Evolutionary conservation across 1,284 basidiomycete species (phyloP).

Genomic region (Agaricales sp.): DNA sequence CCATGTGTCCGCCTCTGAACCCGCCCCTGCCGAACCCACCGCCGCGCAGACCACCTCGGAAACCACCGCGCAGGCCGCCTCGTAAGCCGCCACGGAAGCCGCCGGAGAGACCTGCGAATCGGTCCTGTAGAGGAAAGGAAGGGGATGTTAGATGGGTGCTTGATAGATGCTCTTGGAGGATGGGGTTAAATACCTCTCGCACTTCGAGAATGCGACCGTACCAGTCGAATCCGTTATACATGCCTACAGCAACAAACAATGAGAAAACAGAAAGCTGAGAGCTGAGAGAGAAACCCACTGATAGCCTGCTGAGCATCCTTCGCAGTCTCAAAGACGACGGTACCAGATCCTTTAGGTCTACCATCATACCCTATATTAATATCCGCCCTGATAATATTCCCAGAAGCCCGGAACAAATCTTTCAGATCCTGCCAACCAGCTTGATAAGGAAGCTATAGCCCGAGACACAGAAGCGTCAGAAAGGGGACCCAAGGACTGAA

Average conservation of each 20-base stretch:
- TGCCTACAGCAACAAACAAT: constrained; percentile 36
- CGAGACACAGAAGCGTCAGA: constrained; percentile 26
- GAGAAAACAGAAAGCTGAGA: constrained; percentile 1
- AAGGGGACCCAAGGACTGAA: constrained; percentile 35
- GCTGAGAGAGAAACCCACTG: constrained; percentile 38
- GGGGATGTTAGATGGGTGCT: too few species aligned
- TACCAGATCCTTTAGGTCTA: constrained; percentile 88
- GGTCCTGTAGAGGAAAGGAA: constrained; percentile 44
- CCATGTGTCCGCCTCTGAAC: constrained; percentile 39
- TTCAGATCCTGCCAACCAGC: constrained; percentile 99
- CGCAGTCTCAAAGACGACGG: constrained; percentile 87
- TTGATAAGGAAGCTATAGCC: constrained; percentile 81
- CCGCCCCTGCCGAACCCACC: constrained; percentile 45
- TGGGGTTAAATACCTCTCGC: constrained; percentile 55
- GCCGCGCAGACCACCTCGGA: constrained; percentile 31
- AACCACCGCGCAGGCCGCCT: constrained; percentile 39
- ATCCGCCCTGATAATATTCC: constrained; percentile 90
- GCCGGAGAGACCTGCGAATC: constrained; percentile 73
- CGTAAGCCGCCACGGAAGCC: constrained; percentile 52
- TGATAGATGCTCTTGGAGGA: neutral
- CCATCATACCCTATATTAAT: constrained; percentile 90
- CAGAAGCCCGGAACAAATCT: constrained; percentile 90
- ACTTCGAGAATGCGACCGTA: constrained; percentile 89
- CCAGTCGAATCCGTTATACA: constrained; percentile 95
- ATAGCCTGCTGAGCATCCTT: constrained; percentile 91